A percentile compares a stretch with the other conserved stretches of the same genome.
Evolutionary conservation across 306 rosid species (phyloP).

Genomic region (Corylus americana): DNA sequence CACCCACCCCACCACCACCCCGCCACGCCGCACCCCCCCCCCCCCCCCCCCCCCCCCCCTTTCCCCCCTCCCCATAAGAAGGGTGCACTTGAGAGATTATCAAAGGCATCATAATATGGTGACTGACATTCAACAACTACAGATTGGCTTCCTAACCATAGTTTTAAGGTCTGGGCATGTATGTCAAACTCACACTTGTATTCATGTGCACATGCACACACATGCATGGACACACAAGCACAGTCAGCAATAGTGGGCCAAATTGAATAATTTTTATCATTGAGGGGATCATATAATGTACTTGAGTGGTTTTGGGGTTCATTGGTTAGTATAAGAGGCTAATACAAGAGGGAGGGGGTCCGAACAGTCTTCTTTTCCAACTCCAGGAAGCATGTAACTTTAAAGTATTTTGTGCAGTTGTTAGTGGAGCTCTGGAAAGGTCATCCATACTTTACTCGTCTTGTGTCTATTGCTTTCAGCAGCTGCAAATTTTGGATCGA

Average conservation of each 20-base stretch:
- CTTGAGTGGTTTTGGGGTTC: not conserved
- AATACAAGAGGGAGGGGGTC: too few species aligned
- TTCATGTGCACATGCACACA: not conserved
- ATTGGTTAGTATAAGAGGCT: not conserved
- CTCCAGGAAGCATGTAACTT: not conserved
- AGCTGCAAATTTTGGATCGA: too few species aligned
- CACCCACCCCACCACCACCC: too few species aligned
- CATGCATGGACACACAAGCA: not conserved
- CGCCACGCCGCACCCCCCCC: too few species aligned
- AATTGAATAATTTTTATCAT: not conserved
- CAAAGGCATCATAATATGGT: too few species aligned
- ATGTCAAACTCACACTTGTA: too few species aligned
- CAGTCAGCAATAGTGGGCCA: not conserved
- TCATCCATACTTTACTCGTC: not conserved
- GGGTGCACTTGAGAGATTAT: too few species aligned
- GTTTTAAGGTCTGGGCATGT: not conserved
- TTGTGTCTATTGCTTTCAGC: too few species aligned
- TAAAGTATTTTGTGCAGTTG: not conserved
- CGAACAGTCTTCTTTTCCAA: too few species aligned
- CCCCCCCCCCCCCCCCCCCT: too few species aligned
- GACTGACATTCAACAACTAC: not conserved
- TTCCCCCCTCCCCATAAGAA: not conserved
- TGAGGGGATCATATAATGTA: not conserved
- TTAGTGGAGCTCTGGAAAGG: not conserved
- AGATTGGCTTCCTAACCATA: not conserved